Evolutionary conservation across 164 flowering plant genomes (phyloP), one percentile per base, ranked within the genome.

Genomic region (Dillenia suffruticosa): DNA sequence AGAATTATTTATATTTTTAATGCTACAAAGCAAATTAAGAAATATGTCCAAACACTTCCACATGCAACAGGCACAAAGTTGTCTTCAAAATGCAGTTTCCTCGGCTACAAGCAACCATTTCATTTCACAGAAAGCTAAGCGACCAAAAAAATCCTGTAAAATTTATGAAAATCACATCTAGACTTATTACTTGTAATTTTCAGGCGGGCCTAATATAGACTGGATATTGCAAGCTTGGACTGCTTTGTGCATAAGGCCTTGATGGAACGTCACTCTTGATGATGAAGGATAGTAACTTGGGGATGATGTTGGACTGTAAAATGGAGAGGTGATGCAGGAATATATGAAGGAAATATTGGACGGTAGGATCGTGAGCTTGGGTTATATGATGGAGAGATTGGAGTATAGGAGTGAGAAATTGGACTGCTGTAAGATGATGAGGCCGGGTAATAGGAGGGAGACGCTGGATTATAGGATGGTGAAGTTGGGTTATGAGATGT

Each of bases 371-470:
- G 98, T 15, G 98, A 90, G 12, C 96, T 87, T 0, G 98, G 98
- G 68, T 97, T 93, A 68, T 94, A 90, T 0, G 92, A 73, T 0
- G 97, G 98, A 0, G 98, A 93, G 2, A 97, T 89, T 0, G 98
- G 98, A 63, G 97, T 90, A 67, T 92, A 90, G 0, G 90, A 78
- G 0, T 97, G 98, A 0, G 96, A 90, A 4, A 97, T 89, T 1
- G 98, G 97, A n/a, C n/a, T n/a, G 75, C 97, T 90, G 73, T 93
- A 93, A 0, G 89, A 82, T 0, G 96, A 97, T 0, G 98, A 93
- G 0, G 95, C 87, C 0, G 98, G 98, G 68, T 97, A 90, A 72
- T 93, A 90, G 0, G 92, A 72, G 0, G 96, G 97, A 0, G 97
- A 93, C 0, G 97, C 87, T 0, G 98, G 97, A 70, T 92, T 90